Conservation (phyloP, 2,329 filamentous ascomycete genomes). For the Sclerotinia borealis region DNA sequence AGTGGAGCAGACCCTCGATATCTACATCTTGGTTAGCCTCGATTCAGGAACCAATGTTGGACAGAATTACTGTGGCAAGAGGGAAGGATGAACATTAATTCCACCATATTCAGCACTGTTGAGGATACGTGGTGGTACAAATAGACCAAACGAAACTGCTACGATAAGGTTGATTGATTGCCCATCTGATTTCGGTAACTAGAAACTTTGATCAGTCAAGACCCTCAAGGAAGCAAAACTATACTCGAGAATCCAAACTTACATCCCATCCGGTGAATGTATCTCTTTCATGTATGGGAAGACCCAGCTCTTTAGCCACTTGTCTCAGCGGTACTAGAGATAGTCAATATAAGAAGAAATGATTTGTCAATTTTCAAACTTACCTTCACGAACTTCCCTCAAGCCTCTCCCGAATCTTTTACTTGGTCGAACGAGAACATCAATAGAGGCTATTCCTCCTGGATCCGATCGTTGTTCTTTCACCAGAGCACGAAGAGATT, state of each 20-base stretch:
- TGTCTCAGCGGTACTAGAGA: conserved; percentile 64
- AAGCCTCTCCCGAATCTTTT: conserved; percentile 73
- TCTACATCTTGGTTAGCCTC: conserved; percentile 36
- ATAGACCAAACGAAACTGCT: conserved; percentile 89
- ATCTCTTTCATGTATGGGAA: conserved; percentile 68
- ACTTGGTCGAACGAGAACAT: conserved; percentile 76
- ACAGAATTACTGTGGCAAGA: conserved; percentile 67
- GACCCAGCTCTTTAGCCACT: conserved; percentile 54
- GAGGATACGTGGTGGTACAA: conserved; percentile 75
- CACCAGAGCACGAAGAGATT: conserved; percentile 64
- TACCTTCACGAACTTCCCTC: conserved; percentile 42
- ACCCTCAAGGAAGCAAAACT: background rate
- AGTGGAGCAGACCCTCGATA: conserved; percentile 82
- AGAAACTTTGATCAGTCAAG: conserved; percentile 1
- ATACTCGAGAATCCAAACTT: conserved; percentile 29
- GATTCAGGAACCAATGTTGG: background rate
- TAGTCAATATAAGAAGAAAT: background rate
- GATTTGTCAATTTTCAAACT: background rate
- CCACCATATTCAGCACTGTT: conserved; percentile 70
- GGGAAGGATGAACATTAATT: conserved; percentile 86
- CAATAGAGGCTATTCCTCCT: conserved; percentile 63
- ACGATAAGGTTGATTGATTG: conserved; percentile 68
- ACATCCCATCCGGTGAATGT: conserved; percentile 80
- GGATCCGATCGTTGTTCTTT: conserved; percentile 48
- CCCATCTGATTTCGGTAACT: conserved; percentile 47